These are phyloP conservation scores for Picea engelmannii DNA, from an alignment of 83 land plant genomes.

Conservation along the genomic window DNA sequence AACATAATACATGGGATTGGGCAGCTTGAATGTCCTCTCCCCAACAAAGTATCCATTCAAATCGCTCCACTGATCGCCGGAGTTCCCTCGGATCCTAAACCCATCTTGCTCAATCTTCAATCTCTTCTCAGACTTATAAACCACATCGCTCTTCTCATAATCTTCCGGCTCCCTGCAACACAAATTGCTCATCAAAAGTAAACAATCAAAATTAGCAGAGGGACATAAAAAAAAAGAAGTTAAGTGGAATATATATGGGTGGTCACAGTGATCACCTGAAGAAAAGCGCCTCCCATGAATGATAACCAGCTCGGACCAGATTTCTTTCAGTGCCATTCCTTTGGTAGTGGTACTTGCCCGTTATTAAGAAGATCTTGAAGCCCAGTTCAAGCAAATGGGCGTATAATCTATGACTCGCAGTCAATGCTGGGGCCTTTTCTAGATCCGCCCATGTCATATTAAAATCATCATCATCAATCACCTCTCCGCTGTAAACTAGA, in stretches of 20 bases:
- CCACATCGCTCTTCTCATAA: too few species aligned
- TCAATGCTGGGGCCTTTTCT: constrained; percentile 27
- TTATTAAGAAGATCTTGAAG: constrained; percentile 21
- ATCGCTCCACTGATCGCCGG: too few species aligned
- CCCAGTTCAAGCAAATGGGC: constrained; percentile 6
- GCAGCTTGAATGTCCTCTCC: too few species aligned
- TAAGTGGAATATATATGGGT: neutral
- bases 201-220: neutral
- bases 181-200: neutral
- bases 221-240: neutral
- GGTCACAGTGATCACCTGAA: constrained; percentile 16
- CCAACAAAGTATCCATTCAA: neutral
- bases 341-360: neutral
- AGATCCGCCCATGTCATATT: constrained; percentile 16
- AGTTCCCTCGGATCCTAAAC: too few species aligned
- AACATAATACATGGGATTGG: too few species aligned
- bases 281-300: constrained; percentile 30
- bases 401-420: constrained; percentile 20
- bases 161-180: constrained; percentile 15
- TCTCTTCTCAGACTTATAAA: too few species aligned
- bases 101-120: too few species aligned
- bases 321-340: constrained; percentile 20
- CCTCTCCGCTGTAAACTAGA: constrained; percentile 15
- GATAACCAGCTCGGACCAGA: neutral
- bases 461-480: neutral